Conservation (phyloP, 768 basidiomycete species). For the Collybiopsis confluens region DNA sequence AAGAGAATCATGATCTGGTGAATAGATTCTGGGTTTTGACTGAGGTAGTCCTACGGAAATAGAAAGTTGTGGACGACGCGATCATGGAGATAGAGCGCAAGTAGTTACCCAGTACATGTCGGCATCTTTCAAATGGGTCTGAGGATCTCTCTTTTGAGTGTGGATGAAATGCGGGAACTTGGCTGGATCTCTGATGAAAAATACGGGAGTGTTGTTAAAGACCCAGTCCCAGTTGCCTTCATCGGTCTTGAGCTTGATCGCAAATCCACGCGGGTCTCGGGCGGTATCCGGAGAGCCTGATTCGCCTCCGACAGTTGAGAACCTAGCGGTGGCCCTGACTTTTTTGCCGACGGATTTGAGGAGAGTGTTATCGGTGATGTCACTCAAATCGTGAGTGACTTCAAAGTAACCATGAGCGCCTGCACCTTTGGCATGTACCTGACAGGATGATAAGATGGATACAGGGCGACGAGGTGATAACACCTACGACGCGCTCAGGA, state of each 20-base stretch:
- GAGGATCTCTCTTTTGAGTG: constrained; percentile 88
- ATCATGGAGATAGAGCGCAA: not conserved
- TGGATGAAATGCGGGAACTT: constrained; percentile 96
- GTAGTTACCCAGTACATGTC: constrained; percentile 74
- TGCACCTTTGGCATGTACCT: constrained; percentile 91
- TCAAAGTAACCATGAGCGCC: constrained; percentile 94
- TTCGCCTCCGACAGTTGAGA: constrained; percentile 93
- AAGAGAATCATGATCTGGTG: constrained; percentile 89
- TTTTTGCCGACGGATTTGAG: constrained; percentile 65
- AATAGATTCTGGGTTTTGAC: constrained; percentile 84
- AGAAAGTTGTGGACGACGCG: constrained; percentile 13
- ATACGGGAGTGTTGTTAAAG: constrained; percentile 89
- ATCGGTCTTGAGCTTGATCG: constrained; percentile 83
- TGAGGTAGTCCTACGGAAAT: constrained; percentile 76
- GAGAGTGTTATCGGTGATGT: constrained; percentile 69
- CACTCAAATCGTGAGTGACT: constrained; percentile 80
- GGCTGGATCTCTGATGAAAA: constrained; percentile 83
- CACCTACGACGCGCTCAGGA: constrained; percentile 83
- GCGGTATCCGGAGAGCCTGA: constrained; percentile 87
- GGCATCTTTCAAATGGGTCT: constrained; percentile 85
- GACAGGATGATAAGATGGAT: constrained; percentile 28
- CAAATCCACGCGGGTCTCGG: constrained; percentile 92
- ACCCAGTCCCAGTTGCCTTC: constrained; percentile 94
- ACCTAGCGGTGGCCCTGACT: constrained; percentile 74
- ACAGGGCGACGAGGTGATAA: not conserved